These are phyloP conservation scores for Phytophthora colocasiae DNA, from an alignment of 352 stramenopile species.

Conservation along the genomic window DNA sequence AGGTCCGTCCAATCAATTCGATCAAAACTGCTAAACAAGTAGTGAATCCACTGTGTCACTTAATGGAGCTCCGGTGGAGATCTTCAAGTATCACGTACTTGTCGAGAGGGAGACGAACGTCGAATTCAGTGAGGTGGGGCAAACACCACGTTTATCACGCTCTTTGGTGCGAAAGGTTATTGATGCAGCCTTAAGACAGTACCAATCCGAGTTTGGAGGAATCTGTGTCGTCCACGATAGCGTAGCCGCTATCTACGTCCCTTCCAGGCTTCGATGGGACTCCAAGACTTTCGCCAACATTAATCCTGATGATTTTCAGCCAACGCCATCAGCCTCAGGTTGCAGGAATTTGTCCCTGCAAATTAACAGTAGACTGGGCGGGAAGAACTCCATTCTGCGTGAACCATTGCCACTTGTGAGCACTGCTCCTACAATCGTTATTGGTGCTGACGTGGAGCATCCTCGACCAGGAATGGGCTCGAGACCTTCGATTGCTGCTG, in stretches of 20 bases:
- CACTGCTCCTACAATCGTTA: constrained; percentile 71
- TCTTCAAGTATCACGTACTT: constrained; percentile 75
- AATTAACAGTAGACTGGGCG: constrained; percentile 78
- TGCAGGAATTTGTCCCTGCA: constrained; percentile 71
- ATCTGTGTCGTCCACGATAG: constrained; percentile 62
- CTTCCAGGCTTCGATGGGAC: constrained; percentile 46
- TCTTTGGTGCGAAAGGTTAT: constrained; percentile 57
- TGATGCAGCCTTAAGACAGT: constrained; percentile 47
- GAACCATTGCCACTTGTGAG: constrained; percentile 54
- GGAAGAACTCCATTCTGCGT: constrained; percentile 67
- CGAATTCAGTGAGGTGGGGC: constrained; percentile 16
- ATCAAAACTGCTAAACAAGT: too few relatives aligned
- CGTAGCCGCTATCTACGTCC: constrained; percentile 56
- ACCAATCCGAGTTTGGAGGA: constrained; percentile 49
- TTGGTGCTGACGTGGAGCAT: constrained; percentile 82
- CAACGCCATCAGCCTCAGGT: constrained; percentile 25
- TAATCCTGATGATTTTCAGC: constrained; percentile 39
- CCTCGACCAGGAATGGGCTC: constrained; percentile 54
- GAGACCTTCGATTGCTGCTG: constrained; percentile 69
- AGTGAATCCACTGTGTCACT: constrained; percentile 32
- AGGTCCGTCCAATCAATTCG: too few relatives aligned
- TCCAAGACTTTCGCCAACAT: constrained; percentile 47
- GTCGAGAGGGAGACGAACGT: constrained; percentile 52
- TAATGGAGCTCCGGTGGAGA: constrained; percentile 41
- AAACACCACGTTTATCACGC: constrained; percentile 37